These are phyloP conservation scores for Glycine latifolia DNA, from an alignment of 306 rosid genomes.

Conservation along the genomic window DNA sequence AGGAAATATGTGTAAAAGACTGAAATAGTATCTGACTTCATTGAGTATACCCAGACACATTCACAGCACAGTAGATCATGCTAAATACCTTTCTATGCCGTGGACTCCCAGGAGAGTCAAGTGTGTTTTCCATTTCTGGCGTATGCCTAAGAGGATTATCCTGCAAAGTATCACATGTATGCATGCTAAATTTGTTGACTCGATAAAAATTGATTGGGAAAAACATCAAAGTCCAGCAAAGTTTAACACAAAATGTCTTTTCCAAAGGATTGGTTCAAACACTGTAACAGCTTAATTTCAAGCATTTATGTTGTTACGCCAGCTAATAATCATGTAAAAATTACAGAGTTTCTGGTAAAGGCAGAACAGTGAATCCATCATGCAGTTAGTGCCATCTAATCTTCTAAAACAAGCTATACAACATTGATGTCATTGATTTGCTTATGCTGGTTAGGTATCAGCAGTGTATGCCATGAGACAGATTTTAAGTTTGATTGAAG, in stretches of 20 bases:
- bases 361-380: not conserved
- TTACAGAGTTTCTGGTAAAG: not conserved
- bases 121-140: conserved; percentile 48
- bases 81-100: conserved; percentile 50
- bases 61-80: conserved; percentile 14
- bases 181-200: conserved; percentile 24
- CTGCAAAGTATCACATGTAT: conserved; percentile 51
- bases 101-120: conserved; percentile 50
- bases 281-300: conserved; percentile 20
- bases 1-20: conserved; percentile 24
- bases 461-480: not conserved
- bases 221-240: not conserved
- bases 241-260: not conserved
- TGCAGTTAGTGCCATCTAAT: conserved; percentile 2
- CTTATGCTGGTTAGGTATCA: conserved; percentile 8
- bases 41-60: conserved; percentile 24
- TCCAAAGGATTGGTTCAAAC: conserved; percentile 19
- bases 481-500: conserved; percentile 13
- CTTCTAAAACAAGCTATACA: conserved; percentile 10
- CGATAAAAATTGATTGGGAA: conserved; percentile 8
- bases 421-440: not conserved
- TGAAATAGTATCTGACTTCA: conserved; percentile 6
- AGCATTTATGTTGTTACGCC: not conserved
- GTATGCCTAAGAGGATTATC: conserved; percentile 50
- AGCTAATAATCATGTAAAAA: not conserved